phyloP scores from a whole-genome alignment of 2,329 filamentous ascomycete genomes.

The Sordariomycetes sp. region DNA sequence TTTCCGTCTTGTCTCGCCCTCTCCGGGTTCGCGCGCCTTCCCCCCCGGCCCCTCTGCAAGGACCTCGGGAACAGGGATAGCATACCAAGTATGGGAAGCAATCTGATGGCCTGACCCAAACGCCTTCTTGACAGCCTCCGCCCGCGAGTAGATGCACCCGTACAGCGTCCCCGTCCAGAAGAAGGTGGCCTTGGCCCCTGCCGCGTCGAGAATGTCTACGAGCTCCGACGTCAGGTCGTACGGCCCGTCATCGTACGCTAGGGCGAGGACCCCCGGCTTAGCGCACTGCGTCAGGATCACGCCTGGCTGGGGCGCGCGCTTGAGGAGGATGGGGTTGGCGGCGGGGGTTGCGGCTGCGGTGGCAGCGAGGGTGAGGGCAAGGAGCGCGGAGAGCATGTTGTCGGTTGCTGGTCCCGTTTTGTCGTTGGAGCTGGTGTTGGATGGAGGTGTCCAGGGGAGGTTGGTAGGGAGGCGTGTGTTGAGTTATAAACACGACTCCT shows the following conservation, averaged over 20 bases:
- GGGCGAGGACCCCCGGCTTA: conserved; percentile 28
- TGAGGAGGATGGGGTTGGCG: conserved; percentile 22
- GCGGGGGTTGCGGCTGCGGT: conserved; percentile 16
- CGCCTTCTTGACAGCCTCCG: conserved; percentile 37
- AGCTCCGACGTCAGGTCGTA: conserved; percentile 32
- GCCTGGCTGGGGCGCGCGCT: conserved; percentile 24
- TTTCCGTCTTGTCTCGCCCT: neutral
- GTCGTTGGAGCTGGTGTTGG: neutral
- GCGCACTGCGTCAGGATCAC: conserved; percentile 30
- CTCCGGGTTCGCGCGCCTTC: neutral
- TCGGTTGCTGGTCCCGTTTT: neutral
- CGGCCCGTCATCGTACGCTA: conserved; percentile 42
- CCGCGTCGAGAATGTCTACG: conserved; percentile 33
- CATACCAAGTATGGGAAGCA: conserved; percentile 37
- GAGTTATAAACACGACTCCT: neutral
- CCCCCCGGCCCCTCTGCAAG: neutral
- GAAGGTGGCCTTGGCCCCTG: conserved; percentile 37
- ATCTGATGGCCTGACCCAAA: conserved; percentile 37
- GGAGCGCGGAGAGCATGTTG: conserved; percentile 13
- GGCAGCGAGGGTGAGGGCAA: conserved; percentile 13
- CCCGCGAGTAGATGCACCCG: conserved; percentile 35
- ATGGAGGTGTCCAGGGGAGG: neutral
- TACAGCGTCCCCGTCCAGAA: conserved; percentile 38
- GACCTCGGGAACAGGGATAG: neutral
- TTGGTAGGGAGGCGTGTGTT: neutral